phyloP scores from a whole-genome alignment of 164 flowering plant genomes.

The Aristolochia contorta region DNA sequence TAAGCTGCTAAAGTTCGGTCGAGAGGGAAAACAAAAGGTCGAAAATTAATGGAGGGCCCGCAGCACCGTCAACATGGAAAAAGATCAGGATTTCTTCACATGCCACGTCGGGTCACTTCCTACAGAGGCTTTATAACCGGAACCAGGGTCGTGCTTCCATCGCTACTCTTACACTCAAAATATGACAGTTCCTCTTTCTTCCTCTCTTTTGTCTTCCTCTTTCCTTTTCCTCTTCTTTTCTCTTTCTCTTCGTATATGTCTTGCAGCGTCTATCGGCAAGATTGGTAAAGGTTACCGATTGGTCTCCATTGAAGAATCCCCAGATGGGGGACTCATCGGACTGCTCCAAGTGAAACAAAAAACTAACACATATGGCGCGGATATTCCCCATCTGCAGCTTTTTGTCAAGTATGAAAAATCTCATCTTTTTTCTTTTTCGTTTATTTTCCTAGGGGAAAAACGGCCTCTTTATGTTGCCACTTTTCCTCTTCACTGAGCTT shows the following conservation, averaged over 20 bases:
- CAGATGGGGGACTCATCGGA: slow-evolving; percentile 73
- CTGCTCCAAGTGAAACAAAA: slow-evolving; percentile 59
- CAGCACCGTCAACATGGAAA: slow-evolving; percentile 2
- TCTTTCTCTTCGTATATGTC: slow-evolving; percentile 11
- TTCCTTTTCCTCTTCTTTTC: slow-evolving; percentile 6
- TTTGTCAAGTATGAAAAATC: slow-evolving; percentile 61
- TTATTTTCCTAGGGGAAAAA: background rate
- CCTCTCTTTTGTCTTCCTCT: background rate
- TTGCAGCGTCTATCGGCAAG: slow-evolving; percentile 19
- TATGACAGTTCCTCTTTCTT: background rate
- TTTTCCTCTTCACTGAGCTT: background rate
- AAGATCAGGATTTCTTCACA: background rate
- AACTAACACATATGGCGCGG: slow-evolving; percentile 69
- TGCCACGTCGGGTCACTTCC: background rate
- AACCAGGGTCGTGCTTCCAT: background rate
- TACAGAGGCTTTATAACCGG: background rate
- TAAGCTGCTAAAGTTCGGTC: too few relatives aligned
- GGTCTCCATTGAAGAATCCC: slow-evolving; percentile 56
- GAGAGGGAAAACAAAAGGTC: too few relatives aligned
- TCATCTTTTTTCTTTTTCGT: background rate
- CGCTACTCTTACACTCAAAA: background rate
- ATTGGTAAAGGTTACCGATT: slow-evolving; percentile 78
- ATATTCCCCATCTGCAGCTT: slow-evolving; percentile 65
- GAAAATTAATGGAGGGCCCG: background rate
- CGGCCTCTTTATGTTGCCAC: too few relatives aligned